Conservation (phyloP, 345 rosid species). For the Murraya paniculata region DNA sequence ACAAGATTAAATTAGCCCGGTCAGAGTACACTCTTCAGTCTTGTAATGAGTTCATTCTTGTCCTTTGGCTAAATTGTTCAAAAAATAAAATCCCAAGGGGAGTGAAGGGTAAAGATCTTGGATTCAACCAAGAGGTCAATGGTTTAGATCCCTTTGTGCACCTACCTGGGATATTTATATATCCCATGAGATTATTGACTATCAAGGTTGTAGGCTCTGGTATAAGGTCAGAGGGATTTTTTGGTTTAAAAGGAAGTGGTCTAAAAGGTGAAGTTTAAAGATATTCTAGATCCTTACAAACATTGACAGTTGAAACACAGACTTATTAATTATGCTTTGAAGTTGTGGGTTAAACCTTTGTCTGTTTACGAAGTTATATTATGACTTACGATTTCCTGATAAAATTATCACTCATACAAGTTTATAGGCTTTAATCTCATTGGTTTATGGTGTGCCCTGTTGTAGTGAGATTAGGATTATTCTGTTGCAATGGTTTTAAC, state of each 20-base stretch:
- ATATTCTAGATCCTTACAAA: neutral
- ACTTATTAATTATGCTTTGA: neutral
- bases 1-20: neutral
- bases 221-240: neutral
- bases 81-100: neutral
- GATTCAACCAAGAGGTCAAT: neutral
- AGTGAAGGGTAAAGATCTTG: neutral
- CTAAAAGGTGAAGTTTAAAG: neutral
- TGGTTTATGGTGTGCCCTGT: neutral
- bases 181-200: neutral
- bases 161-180: neutral
- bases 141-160: neutral
- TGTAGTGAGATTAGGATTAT: neutral
- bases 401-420: neutral
- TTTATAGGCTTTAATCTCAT: neutral
- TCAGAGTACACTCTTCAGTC: neutral
- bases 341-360: neutral
- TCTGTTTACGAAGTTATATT: neutral
- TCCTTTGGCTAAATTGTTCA: neutral
- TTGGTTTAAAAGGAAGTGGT: neutral
- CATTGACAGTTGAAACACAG: neutral
- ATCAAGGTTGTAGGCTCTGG: neutral
- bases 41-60: neutral
- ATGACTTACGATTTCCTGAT: neutral
- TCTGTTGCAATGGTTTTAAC: neutral